These are phyloP conservation scores for Camellia granthamiana DNA, from an alignment of 148 eudicot species.

Conservation along the genomic window DNA sequence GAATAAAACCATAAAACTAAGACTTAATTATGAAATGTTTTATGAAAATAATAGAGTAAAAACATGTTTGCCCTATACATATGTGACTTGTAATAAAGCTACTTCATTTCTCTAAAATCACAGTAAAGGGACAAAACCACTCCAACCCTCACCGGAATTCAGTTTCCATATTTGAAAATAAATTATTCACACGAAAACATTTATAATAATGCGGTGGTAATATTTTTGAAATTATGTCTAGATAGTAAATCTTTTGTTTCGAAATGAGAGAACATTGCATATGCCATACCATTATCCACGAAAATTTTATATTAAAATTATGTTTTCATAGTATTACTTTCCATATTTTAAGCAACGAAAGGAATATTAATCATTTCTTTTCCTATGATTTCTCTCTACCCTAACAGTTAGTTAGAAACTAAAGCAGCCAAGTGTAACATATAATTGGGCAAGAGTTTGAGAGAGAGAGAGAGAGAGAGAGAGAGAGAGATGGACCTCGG, in stretches of 20 bases:
- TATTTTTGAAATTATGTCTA: no score
- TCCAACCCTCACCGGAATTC: not conserved
- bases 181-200: no score
- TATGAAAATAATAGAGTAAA: not conserved
- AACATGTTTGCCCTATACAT: not conserved
- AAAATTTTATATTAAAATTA: no score
- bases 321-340: not conserved
- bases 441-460: not conserved
- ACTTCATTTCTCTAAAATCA: not conserved
- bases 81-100: not conserved
- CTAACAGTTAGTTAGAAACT: not conserved
- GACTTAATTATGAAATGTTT: not conserved
- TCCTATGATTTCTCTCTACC: not conserved
- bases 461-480: not conserved
- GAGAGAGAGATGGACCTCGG: constrained; percentile 40
- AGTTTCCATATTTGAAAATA: not conserved
- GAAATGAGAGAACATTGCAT: no score
- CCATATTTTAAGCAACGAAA: not conserved
- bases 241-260: no score
- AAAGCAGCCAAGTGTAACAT: not conserved
- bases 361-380: not conserved
- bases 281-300: no score
- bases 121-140: not conserved
- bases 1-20: no score
- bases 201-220: no score